These are phyloP conservation scores for Mycena citricolor DNA, from an alignment of 1,284 basidiomycete species.

Conservation along the genomic window DNA sequence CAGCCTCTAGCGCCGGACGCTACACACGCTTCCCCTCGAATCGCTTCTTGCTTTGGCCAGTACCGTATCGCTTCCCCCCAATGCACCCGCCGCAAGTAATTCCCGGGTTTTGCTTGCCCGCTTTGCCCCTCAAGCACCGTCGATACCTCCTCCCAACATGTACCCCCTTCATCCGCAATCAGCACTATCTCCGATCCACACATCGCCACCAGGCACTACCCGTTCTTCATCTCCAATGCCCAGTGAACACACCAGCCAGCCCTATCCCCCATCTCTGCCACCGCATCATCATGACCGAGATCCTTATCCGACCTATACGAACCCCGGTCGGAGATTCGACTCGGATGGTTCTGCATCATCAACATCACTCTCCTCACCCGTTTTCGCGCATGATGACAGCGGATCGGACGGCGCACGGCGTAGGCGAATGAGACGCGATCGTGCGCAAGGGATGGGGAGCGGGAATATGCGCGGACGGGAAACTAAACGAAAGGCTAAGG, in stretches of 20 bases:
- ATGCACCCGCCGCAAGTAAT: constrained; percentile 5
- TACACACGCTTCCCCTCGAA: constrained; percentile 16
- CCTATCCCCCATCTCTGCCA: constrained; percentile 8
- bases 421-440: no score
- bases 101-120: constrained; percentile 19
- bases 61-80: constrained; percentile 8
- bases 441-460: no score
- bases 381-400: constrained; percentile 19
- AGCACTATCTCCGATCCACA: no score
- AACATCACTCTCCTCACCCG: constrained; percentile 19
- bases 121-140: constrained; percentile 12
- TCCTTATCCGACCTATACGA: no score
- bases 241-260: background rate
- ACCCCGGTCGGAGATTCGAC: no score
- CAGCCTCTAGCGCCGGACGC: constrained; percentile 6
- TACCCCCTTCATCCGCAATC: no score
- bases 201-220: background rate
- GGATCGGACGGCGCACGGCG: constrained; percentile 13
- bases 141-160: no score
- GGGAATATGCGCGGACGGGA: no score
- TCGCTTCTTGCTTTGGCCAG: constrained; percentile 14
- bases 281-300: constrained; percentile 10
- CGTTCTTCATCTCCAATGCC: background rate
- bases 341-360: no score
- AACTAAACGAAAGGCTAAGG: background rate